Percentiles rank a stretch among this genome's conserved stretches.
Conservation (phyloP, 2,329 filamentous ascomycete species). For the Nemania abortiva region DNA sequence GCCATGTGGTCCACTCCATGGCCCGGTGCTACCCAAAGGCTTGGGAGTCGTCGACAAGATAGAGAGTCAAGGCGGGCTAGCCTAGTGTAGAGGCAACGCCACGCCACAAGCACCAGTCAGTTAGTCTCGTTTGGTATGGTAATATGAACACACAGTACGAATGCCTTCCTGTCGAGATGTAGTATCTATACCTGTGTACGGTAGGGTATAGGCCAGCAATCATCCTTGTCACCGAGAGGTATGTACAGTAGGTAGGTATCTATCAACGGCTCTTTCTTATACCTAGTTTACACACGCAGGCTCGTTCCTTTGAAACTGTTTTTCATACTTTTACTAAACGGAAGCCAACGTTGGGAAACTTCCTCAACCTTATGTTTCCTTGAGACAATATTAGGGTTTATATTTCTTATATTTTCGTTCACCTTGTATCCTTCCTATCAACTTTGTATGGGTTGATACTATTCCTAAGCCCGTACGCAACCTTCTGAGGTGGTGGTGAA, state of each 20-base stretch:
- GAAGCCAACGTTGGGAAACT: no score
- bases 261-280: neutral
- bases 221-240: neutral
- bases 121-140: slow-evolving; percentile 40
- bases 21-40: slow-evolving; percentile 45
- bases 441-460: no score
- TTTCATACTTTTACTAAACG: no score
- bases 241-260: no score
- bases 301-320: neutral
- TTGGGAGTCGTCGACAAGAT: slow-evolving; percentile 37
- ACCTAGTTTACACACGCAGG: neutral
- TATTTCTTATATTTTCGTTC: no score
- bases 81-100: slow-evolving; percentile 41
- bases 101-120: slow-evolving; percentile 45
- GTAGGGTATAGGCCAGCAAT: neutral
- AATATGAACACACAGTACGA: slow-evolving; percentile 45
- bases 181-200: neutral
- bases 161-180: slow-evolving; percentile 27
- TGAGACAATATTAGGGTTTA: no score
- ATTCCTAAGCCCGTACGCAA: no score
- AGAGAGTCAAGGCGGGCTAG: slow-evolving; percentile 41
- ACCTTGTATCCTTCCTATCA: no score
- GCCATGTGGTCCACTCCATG: slow-evolving; percentile 50
- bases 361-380: no score
- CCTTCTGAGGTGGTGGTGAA: no score